Evolutionary conservation across 345 rosid genomes (phyloP).

Genomic region (Eucalyptus curtisii): DNA sequence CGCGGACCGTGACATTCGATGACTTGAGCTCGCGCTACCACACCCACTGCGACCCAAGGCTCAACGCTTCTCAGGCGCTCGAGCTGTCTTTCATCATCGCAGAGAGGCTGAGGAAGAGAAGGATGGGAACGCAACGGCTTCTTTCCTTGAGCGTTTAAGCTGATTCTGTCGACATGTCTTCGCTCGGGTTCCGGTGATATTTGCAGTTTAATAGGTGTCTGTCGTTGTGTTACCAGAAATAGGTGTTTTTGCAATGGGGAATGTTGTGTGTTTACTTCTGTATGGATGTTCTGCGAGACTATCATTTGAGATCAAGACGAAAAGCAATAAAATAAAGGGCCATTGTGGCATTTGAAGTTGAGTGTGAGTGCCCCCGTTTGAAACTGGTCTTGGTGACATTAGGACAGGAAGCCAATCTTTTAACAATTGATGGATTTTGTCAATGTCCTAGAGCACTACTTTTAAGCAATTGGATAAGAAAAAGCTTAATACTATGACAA

Average conservation of each 20-base stretch:
- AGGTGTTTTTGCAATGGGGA: background rate
- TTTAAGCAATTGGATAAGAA: background rate
- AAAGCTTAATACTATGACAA: background rate
- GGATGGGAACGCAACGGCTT: constrained; percentile 3
- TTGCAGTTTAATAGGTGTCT: background rate
- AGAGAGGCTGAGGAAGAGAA: constrained; percentile 8
- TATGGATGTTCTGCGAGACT: background rate
- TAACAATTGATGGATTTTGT: background rate
- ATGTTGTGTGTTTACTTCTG: background rate
- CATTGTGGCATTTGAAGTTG: background rate
- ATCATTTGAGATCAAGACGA: background rate
- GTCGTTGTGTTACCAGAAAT: background rate
- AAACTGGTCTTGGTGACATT: background rate
- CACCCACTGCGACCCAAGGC: constrained; percentile 15
- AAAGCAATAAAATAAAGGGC: background rate
- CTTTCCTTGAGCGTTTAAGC: constrained; percentile 2
- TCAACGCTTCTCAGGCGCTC: constrained; percentile 12
- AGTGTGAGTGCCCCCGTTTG: background rate
- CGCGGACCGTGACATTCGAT: constrained; percentile 3
- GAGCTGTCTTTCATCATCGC: constrained; percentile 13
- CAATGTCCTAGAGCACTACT: background rate
- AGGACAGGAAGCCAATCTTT: background rate
- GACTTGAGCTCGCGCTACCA: constrained; percentile 15
- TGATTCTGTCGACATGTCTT: background rate
- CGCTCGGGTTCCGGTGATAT: background rate